Conservation (phyloP, 768 basidiomycete species). For the Psilocybe sp. region DNA sequence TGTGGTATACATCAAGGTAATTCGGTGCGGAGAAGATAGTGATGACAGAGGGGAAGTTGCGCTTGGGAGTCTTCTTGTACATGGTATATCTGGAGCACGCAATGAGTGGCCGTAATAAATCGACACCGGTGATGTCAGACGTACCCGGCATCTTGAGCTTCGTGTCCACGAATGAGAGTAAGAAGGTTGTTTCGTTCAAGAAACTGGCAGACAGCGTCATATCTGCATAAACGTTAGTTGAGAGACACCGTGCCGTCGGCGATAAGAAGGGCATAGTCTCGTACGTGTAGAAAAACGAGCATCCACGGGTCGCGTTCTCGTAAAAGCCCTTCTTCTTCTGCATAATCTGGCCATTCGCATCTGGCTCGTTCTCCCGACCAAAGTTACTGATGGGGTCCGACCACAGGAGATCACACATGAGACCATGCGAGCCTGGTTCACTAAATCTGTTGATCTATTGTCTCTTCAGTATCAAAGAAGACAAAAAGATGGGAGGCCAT, state of each 20-base stretch:
- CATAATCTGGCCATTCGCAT: slow-evolving; percentile 48
- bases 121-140: slow-evolving; percentile 16
- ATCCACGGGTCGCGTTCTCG: slow-evolving; percentile 86
- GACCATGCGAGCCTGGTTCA: slow-evolving; percentile 89
- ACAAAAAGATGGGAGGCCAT: slow-evolving; percentile 4
- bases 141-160: slow-evolving; percentile 95
- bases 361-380: slow-evolving; percentile 71
- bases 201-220: slow-evolving; percentile 90
- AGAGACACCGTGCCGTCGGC: neutral
- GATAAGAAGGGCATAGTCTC: slow-evolving; percentile 23
- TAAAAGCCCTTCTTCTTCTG: slow-evolving; percentile 59
- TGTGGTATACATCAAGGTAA: slow-evolving; percentile 95
- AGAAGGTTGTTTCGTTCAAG: slow-evolving; percentile 87
- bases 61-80: slow-evolving; percentile 92
- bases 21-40: slow-evolving; percentile 98
- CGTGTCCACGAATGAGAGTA: slow-evolving; percentile 94
- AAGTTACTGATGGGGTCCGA: slow-evolving; percentile 90
- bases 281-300: slow-evolving; percentile 90
- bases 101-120: neutral
- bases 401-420: slow-evolving; percentile 96
- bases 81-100: slow-evolving; percentile 67
- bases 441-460: slow-evolving; percentile 83
- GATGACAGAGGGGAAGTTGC: slow-evolving; percentile 95
- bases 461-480: slow-evolving; percentile 1
- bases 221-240: slow-evolving; percentile 31